A percentile compares a stretch with the other conserved stretches of the same genome.
phyloP scores from a whole-genome alignment of 805 yeast genomes.

The Candida argentea region DNA sequence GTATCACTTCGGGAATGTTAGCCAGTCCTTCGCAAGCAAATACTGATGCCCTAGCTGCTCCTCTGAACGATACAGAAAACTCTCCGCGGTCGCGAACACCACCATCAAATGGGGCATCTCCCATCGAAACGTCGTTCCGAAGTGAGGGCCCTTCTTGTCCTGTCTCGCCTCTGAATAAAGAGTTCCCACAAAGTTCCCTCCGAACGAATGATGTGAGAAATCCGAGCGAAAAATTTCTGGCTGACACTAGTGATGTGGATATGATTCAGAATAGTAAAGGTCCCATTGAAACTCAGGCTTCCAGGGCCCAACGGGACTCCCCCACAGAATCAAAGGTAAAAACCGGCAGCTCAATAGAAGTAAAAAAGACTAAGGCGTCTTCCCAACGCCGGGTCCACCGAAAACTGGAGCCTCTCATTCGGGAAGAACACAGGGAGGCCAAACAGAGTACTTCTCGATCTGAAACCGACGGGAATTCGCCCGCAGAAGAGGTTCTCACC shows the following conservation, averaged over 20 bases:
- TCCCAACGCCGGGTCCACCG: background rate
- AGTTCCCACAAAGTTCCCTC: too few relatives aligned
- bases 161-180: background rate
- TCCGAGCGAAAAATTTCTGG: background rate
- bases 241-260: background rate
- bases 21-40: conserved; percentile 22
- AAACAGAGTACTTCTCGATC: background rate
- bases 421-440: too few relatives aligned
- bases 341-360: too few relatives aligned
- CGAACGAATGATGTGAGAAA: background rate
- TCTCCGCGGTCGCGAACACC: too few relatives aligned
- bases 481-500: conserved; percentile 6
- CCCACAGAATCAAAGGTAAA: background rate
- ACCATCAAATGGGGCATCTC: too few relatives aligned
- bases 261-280: background rate
- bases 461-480: background rate
- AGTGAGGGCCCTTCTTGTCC: background rate
- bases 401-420: conserved; percentile 1
- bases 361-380: background rate
- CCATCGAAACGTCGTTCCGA: background rate
- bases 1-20: conserved; percentile 36
- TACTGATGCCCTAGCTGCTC: conserved; percentile 7
- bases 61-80: background rate
- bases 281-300: background rate
- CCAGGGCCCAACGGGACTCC: too few relatives aligned